phyloP scores from a whole-genome alignment of 805 yeast species.

The Ogataea angusta region DNA sequence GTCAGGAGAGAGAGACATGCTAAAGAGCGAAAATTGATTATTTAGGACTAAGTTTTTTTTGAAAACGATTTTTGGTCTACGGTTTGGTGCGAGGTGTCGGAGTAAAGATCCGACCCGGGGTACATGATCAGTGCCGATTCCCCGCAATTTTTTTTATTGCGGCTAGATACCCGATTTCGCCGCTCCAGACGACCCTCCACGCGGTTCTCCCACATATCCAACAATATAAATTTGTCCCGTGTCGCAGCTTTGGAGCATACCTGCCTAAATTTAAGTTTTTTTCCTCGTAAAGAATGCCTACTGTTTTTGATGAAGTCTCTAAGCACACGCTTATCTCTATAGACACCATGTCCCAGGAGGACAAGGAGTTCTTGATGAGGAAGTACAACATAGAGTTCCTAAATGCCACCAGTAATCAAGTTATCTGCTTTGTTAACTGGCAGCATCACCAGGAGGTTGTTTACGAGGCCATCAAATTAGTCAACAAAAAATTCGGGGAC shows the following conservation, averaged over 20 bases:
- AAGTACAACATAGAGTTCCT: conserved; percentile 17
- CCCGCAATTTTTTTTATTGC: neutral
- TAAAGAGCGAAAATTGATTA: neutral
- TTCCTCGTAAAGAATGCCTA: conserved; percentile 1
- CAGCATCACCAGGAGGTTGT: conserved; percentile 20
- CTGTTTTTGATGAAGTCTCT: conserved; percentile 17
- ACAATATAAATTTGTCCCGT: neutral
- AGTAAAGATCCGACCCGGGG: neutral
- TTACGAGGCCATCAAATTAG: conserved; percentile 20
- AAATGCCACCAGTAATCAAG: conserved; percentile 32
- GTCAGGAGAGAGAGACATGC: conserved; percentile 16
- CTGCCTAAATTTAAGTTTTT: neutral
- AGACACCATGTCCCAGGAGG: conserved; percentile 26
- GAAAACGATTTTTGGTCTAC: neutral
- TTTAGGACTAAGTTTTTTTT: conserved; percentile 4
- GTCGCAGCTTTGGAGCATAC: neutral
- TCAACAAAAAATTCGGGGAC: conserved; percentile 11
- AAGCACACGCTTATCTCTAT: conserved; percentile 23
- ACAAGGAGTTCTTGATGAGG: conserved; percentile 15
- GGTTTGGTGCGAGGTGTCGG: neutral
- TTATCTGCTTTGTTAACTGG: conserved; percentile 25
- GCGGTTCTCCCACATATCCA: neutral
- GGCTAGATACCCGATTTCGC: neutral
- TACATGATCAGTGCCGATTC: neutral
- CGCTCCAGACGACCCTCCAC: neutral